These are phyloP conservation scores for Corymbia maculata DNA, from an alignment of 345 rosid species.

Conservation along the genomic window DNA sequence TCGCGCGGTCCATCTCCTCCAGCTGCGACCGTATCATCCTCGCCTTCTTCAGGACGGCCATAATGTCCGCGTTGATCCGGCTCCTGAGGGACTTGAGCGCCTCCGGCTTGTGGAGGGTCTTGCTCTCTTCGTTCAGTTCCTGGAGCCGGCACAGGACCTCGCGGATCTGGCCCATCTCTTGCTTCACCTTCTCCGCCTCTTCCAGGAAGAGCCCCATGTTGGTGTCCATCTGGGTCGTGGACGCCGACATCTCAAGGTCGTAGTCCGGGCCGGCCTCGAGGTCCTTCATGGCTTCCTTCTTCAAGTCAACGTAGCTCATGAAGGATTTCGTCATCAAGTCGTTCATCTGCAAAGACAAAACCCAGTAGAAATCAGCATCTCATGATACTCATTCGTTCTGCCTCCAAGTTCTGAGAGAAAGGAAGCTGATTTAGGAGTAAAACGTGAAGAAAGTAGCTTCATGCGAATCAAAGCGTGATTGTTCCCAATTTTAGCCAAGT, in stretches of 20 bases:
- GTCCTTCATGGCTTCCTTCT: conserved; percentile 90
- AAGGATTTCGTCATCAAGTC: conserved; percentile 96
- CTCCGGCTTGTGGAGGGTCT: conserved; percentile 68
- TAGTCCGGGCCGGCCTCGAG: conserved; percentile 70
- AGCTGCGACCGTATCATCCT: conserved; percentile 50
- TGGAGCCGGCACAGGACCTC: conserved; percentile 55
- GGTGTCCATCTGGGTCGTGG: conserved; percentile 38
- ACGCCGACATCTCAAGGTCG: conserved; percentile 54
- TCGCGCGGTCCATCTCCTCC: conserved; percentile 85
- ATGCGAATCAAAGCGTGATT: background rate
- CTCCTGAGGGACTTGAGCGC: conserved; percentile 50
- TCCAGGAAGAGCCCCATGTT: conserved; percentile 71
- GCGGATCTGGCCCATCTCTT: conserved; percentile 63
- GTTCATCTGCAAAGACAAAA: conserved; percentile 46
- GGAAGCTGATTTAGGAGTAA: background rate
- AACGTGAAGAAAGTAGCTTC: background rate
- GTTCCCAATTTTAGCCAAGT: background rate
- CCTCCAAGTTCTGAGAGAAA: background rate
- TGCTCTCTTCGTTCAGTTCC: conserved; percentile 71
- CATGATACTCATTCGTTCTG: background rate
- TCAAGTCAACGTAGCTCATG: conserved; percentile 80
- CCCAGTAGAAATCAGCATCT: background rate
- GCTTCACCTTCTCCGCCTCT: conserved; percentile 87
- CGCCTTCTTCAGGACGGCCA: conserved; percentile 55
- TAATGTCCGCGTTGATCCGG: conserved; percentile 65